A percentile compares a stretch with the other conserved stretches of the same genome.
Evolutionary conservation across 768 basidiomycete species (phyloP).

Genomic region (Lactifluus volemus): DNA sequence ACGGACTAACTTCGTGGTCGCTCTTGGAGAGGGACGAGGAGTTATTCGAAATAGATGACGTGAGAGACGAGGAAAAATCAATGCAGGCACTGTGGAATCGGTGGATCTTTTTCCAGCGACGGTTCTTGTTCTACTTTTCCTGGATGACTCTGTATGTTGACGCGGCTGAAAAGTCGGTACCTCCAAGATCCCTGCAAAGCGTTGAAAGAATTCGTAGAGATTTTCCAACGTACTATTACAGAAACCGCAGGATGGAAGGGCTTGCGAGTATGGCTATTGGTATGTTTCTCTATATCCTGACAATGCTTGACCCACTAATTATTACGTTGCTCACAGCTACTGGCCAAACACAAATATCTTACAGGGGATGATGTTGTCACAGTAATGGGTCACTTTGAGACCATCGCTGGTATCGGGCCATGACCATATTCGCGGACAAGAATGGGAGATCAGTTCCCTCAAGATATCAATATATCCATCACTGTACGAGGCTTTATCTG

Average conservation of each 20-base stretch:
- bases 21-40: constrained; percentile 70
- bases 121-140: background rate
- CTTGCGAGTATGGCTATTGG: constrained; percentile 13
- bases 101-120: constrained; percentile 57
- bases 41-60: constrained; percentile 60
- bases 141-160: background rate
- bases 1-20: constrained; percentile 60
- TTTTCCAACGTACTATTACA: background rate
- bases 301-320: background rate
- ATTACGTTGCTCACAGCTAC: background rate
- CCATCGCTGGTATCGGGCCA: background rate
- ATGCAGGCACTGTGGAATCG: constrained; percentile 71
- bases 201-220: background rate
- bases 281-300: background rate
- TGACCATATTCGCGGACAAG: background rate
- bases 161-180: background rate
- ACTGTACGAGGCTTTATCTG: background rate
- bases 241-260: constrained; percentile 14
- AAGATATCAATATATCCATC: background rate
- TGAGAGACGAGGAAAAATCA: constrained; percentile 68
- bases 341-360: constrained; percentile 14
- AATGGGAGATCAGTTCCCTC: background rate
- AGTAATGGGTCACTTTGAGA: constrained; percentile 9
- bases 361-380: constrained; percentile 11
- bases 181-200: constrained; percentile 1